A percentile compares a stretch with the other conserved stretches of the same genome.
phyloP scores from a whole-genome alignment of 2,329 filamentous ascomycete species.

The Hymenoscyphus albidus region DNA sequence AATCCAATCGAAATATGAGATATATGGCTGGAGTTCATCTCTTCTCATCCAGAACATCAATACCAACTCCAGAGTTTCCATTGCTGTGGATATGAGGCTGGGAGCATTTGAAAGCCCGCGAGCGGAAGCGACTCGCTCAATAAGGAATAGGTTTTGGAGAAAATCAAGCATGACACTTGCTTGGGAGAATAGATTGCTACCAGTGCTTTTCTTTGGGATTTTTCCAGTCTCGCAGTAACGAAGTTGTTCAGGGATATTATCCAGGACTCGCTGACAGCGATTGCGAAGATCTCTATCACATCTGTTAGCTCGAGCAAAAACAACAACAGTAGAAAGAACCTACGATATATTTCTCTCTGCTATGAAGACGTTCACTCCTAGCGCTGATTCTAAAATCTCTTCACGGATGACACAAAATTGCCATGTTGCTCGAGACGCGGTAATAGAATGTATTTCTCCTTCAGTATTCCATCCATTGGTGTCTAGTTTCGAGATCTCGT shows the following conservation, averaged over 20 bases:
- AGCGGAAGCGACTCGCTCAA: conserved; percentile 29
- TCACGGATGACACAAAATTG: conserved; percentile 26
- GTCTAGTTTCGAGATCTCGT: conserved; percentile 22
- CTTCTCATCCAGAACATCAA: conserved; percentile 31
- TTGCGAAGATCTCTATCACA: conserved; percentile 22
- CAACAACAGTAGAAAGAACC: background rate
- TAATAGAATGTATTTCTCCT: conserved; percentile 20
- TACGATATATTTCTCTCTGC: conserved; percentile 25
- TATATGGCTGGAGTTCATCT: conserved; percentile 26
- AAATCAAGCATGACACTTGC: conserved; percentile 23
- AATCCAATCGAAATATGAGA: conserved; percentile 30
- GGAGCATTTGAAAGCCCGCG: conserved; percentile 24
- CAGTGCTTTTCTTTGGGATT: conserved; percentile 21
- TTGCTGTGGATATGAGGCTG: conserved; percentile 27
- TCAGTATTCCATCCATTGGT: conserved; percentile 28
- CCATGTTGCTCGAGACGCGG: conserved; percentile 21
- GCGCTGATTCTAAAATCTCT: conserved; percentile 30
- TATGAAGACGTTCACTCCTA: conserved; percentile 29
- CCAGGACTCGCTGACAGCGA: conserved; percentile 21
- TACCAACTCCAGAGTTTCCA: conserved; percentile 30
- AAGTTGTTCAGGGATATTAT: conserved; percentile 22
- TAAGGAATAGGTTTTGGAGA: conserved; percentile 32
- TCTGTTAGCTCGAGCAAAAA: conserved; percentile 8
- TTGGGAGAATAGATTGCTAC: conserved; percentile 21
- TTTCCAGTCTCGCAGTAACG: conserved; percentile 24